A percentile compares a stretch with the other conserved stretches of the same genome.
These are phyloP conservation scores for Plasmodium berghei DNA, from an alignment of 169 alveolate genomes.

Conservation along the genomic window DNA sequence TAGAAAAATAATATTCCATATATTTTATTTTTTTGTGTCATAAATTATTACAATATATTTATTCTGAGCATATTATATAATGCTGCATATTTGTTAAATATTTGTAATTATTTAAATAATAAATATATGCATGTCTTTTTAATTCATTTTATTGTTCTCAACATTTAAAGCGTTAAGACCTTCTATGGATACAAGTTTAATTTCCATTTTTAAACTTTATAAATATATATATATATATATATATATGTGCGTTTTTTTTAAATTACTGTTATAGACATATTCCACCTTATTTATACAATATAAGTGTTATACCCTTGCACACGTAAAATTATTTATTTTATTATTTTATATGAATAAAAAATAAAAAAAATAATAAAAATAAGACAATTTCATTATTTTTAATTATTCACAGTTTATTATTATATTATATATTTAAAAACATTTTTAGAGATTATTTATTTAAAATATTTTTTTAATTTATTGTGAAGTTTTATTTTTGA, in stretches of 20 bases:
- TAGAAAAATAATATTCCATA: background rate
- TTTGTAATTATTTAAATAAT: conserved; percentile 21
- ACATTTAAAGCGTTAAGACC: conserved; percentile 26
- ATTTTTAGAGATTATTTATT: background rate
- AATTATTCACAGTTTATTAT: conserved; percentile 8
- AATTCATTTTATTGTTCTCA: conserved; percentile 16
- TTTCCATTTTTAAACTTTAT: conserved; percentile 13
- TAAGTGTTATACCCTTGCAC: conserved; percentile 61
- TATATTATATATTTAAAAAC: background rate
- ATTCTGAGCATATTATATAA: conserved; percentile 48
- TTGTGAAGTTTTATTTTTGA: conserved; percentile 20
- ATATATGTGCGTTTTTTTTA: background rate
- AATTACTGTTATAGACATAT: conserved; percentile 23
- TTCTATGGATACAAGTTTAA: conserved; percentile 20
- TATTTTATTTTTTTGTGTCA: conserved; percentile 15
- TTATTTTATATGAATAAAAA: conserved; percentile 43
- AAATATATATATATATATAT: conserved; percentile 21
- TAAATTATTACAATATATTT: conserved; percentile 45
- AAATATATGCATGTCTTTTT: conserved; percentile 30
- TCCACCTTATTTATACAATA: conserved; percentile 13
- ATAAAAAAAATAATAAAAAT: conserved; percentile 7
- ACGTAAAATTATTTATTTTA: conserved; percentile 36
- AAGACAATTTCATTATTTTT: conserved; percentile 5
- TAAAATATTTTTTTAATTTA: conserved; percentile 13
- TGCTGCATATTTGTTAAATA: conserved; percentile 11